Evolutionary conservation across 2,329 filamentous ascomycete species (phyloP).

Genomic region (Botrytis squamosa): DNA sequence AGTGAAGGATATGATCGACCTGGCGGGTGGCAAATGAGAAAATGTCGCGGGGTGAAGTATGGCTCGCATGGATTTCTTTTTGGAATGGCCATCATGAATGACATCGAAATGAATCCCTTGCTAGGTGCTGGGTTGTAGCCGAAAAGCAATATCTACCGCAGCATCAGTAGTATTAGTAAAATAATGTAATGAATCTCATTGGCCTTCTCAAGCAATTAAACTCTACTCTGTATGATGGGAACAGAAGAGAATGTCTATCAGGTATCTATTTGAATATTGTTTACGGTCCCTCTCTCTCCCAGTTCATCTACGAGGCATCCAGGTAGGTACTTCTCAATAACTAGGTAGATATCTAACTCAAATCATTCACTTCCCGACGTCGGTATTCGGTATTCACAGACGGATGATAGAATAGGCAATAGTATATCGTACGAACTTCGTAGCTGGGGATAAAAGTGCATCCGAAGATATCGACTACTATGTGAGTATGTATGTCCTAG

Average conservation of each 20-base stretch:
- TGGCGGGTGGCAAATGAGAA: not conserved
- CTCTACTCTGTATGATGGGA: not conserved
- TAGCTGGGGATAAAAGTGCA: not conserved
- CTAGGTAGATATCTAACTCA: not conserved
- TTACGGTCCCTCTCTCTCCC: not conserved
- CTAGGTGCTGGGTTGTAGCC: not conserved
- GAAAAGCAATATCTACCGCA: not conserved
- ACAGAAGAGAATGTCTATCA: not conserved
- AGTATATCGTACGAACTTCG: not conserved
- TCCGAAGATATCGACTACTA: not conserved
- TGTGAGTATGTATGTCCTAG: not conserved
- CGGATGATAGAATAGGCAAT: too few relatives aligned
- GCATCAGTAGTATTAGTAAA: not conserved
- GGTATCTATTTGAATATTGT: not conserved
- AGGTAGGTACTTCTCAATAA: not conserved
- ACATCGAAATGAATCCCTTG: not conserved
- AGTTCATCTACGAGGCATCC: not conserved
- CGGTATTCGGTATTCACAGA: not conserved
- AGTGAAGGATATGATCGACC: not conserved
- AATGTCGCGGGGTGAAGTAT: constrained; percentile 4
- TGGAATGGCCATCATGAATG: not conserved
- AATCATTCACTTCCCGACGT: not conserved
- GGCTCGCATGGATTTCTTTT: not conserved
- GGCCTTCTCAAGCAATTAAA: not conserved
- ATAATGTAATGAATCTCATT: not conserved